phyloP scores from a whole-genome alignment of 176 grass and related monocot species.

The Oryza meyeriana region DNA sequence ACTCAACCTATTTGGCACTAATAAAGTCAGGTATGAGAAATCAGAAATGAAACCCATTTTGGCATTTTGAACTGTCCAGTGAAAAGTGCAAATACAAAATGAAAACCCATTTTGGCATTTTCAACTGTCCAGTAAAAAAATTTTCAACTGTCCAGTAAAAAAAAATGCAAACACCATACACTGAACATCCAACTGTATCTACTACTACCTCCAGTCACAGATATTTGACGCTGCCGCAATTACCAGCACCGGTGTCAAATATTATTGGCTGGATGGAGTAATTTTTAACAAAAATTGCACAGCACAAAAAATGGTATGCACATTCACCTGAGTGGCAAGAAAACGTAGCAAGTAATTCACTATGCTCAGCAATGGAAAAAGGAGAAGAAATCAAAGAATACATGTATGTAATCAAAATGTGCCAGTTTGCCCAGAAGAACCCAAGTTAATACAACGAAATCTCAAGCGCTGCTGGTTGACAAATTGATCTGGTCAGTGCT shows the following conservation, averaged over 20 bases:
- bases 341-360: neutral
- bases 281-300: neutral
- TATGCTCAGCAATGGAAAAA: slow-evolving; percentile 40
- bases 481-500: neutral
- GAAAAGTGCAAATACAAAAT: neutral
- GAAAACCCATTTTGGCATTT: neutral
- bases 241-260: too few relatives aligned
- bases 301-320: neutral
- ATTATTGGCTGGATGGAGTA: too few relatives aligned
- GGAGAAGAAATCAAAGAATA: slow-evolving; percentile 51
- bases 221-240: too few relatives aligned
- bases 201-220: too few relatives aligned
- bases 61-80: neutral
- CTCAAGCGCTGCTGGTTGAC: slow-evolving; percentile 1
- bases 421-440: slow-evolving; percentile 36
- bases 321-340: neutral
- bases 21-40: too few relatives aligned
- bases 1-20: neutral
- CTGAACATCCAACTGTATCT: neutral
- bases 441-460: slow-evolving; percentile 53
- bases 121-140: too few relatives aligned
- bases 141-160: neutral
- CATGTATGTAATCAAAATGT: slow-evolving; percentile 47
- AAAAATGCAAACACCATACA: neutral
- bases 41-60: neutral